phyloP scores from a whole-genome alignment of 768 basidiomycete genomes.

The Trametes coccinea region DNA sequence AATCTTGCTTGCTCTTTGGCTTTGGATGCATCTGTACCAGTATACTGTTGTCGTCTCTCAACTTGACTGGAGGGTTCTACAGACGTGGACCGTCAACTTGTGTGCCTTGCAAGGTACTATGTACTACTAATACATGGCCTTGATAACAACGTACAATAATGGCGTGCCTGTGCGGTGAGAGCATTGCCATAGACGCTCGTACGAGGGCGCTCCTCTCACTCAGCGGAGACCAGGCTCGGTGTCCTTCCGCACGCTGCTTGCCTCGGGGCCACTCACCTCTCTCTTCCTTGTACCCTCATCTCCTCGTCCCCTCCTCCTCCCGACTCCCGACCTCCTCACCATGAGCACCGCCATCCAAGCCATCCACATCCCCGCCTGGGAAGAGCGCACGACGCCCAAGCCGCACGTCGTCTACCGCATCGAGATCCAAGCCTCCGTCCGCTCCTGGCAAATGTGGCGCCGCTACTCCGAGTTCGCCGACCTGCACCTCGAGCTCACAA shows the following conservation, averaged over 20 bases:
- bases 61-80: conserved; percentile 1
- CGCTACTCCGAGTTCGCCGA: conserved; percentile 95
- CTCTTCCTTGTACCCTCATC: neutral
- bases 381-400: conserved; percentile 69
- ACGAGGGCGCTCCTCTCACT: neutral
- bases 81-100: no score
- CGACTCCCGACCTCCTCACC: neutral
- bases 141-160: neutral
- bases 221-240: neutral
- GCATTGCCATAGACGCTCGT: neutral
- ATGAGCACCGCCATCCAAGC: conserved; percentile 68
- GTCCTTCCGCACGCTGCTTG: neutral
- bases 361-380: conserved; percentile 65
- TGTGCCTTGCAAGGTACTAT: no score
- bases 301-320: neutral
- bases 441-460: conserved; percentile 91
- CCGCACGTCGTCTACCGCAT: conserved; percentile 83
- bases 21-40: conserved; percentile 22
- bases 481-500: conserved; percentile 78
- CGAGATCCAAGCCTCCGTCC: conserved; percentile 82
- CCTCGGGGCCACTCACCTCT: neutral
- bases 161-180: neutral
- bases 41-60: conserved; percentile 7
- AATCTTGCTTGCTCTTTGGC: conserved; percentile 18
- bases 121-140: no score